Conservation (phyloP, 2,329 filamentous ascomycete species). For the Fusarium avenaceum region DNA sequence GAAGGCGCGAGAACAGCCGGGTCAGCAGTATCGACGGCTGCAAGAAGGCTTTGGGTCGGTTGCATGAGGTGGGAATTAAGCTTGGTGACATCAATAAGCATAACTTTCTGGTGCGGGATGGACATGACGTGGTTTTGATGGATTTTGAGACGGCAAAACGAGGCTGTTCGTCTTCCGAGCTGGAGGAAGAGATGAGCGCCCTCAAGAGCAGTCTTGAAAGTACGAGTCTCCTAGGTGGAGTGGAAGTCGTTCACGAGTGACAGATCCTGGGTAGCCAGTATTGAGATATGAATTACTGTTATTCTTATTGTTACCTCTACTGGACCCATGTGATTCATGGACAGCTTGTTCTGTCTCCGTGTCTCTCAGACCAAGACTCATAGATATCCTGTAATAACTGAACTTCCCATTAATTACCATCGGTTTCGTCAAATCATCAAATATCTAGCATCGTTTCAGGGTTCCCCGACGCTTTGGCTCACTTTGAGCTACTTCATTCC, state of each 20-base stretch:
- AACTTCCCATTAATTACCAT: neutral
- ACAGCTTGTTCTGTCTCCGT: no score
- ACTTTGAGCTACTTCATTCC: neutral
- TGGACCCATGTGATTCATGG: no score
- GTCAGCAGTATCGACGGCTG: slow-evolving; percentile 41
- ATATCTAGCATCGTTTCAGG: neutral
- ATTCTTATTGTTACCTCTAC: no score
- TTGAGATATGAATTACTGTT: no score
- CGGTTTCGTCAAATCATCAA: neutral
- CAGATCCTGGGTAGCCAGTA: no score
- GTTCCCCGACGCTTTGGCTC: slow-evolving; percentile 1
- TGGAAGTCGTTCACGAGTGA: neutral
- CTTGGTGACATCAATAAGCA: slow-evolving; percentile 50
- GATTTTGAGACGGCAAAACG: slow-evolving; percentile 48
- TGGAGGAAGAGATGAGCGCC: slow-evolving; percentile 45
- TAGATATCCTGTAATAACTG: no score
- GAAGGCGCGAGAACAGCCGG: slow-evolving; percentile 42
- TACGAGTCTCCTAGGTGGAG: slow-evolving; percentile 13
- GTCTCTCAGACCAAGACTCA: no score
- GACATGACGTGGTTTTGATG: slow-evolving; percentile 38
- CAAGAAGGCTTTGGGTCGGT: slow-evolving; percentile 38
- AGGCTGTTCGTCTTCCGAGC: slow-evolving; percentile 35
- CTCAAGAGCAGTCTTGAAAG: slow-evolving; percentile 32
- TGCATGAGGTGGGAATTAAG: slow-evolving; percentile 50
- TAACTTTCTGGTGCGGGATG: slow-evolving; percentile 49